phyloP scores from a whole-genome alignment of 768 basidiomycete species.

The Tubosaeta sp. region DNA sequence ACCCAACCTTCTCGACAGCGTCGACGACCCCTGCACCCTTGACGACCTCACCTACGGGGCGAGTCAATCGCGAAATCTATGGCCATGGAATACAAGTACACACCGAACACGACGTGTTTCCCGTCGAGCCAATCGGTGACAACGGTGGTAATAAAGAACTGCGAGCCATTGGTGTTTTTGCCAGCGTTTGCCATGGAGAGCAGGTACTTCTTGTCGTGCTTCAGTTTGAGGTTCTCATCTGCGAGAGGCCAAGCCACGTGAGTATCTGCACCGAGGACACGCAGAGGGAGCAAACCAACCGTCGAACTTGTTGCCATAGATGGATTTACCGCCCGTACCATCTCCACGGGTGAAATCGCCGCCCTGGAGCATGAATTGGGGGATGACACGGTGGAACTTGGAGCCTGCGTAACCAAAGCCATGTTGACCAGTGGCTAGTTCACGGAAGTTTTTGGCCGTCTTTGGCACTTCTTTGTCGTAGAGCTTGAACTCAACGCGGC shows the following conservation, averaged over 20 bases:
- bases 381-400: conserved; percentile 80
- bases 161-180: conserved; percentile 79
- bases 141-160: conserved; percentile 91
- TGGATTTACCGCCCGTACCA: conserved; percentile 79
- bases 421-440: conserved; percentile 71
- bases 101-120: conserved; percentile 84
- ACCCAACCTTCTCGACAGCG: conserved; percentile 39
- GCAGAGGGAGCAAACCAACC: conserved; percentile 37
- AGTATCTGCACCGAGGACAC: background rate
- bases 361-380: conserved; percentile 84
- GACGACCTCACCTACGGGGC: conserved; percentile 53
- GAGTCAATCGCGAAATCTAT: background rate
- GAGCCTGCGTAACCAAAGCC: conserved; percentile 71
- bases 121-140: conserved; percentile 77
- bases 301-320: conserved; percentile 64
- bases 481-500: conserved; percentile 79
- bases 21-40: conserved; percentile 56
- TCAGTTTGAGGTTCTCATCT: conserved; percentile 83
- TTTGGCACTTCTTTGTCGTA: conserved; percentile 74
- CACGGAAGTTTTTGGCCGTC: conserved; percentile 83
- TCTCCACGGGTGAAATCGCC: conserved; percentile 74
- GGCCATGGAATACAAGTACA: background rate
- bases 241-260: conserved; percentile 4
- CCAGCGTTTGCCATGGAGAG: conserved; percentile 83
- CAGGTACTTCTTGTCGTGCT: conserved; percentile 58